Evolutionary conservation across 2,329 filamentous ascomycete genomes (phyloP).

Genomic region (Fusarium stilboides): DNA sequence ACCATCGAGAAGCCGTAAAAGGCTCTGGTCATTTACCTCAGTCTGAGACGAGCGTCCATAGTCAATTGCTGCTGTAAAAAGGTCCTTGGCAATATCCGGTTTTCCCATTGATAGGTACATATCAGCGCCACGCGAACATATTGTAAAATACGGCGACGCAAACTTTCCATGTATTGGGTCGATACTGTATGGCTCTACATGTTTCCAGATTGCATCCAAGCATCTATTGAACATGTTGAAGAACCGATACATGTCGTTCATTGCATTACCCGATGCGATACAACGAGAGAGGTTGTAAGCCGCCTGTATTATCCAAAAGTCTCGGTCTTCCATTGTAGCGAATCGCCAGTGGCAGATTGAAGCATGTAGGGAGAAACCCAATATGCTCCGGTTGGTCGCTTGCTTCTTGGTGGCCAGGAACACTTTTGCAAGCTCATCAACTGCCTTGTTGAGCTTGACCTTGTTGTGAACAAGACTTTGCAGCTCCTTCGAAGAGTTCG

Average conservation of each 20-base stretch:
- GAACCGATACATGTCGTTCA: rapidly evolving
- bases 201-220: background rate
- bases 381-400: rapidly evolving
- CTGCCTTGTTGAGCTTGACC: background rate
- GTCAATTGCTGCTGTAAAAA: background rate
- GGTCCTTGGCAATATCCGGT: background rate
- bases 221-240: background rate
- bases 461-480: background rate
- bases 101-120: background rate
- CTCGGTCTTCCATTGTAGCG: background rate
- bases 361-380: background rate
- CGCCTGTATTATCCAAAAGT: conserved; percentile 2
- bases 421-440: background rate
- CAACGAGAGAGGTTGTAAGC: background rate
- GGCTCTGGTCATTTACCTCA: rapidly evolving
- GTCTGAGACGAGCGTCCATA: background rate
- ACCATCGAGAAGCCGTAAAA: background rate
- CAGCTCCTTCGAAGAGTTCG: background rate
- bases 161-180: background rate
- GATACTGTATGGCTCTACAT: background rate
- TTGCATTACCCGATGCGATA: background rate
- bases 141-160: background rate
- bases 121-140: background rate
- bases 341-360: conserved; percentile 13
- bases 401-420: background rate